Evolutionary conservation across 257 asterid genomes (phyloP), one percentile per base, ranked within the genome.

Genomic region (Nemophila menziesii): DNA sequence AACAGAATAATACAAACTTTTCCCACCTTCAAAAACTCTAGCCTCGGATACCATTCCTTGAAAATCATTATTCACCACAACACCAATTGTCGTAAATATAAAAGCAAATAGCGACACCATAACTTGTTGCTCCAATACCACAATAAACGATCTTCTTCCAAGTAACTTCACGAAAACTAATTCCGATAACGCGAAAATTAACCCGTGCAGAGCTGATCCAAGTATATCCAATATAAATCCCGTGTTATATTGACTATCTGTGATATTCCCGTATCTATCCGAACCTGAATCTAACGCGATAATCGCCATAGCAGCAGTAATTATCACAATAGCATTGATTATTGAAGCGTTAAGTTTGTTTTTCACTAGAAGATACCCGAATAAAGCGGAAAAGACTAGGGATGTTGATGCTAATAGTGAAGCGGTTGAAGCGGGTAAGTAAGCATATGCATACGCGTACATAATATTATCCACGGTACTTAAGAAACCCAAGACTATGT

Each of bases 361-460:
- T 48, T 77, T 77, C 62, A 79, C 94, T 0, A 87, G 58, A 6
- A 82, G 65, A 48, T 68, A 87, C 1, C 97, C 94, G 11, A 87
- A 87, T 22, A 87, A 56, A 1, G 94, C 67, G 0, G 93, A 74
- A 39, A 87, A 87, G 17, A 79, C 76, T 50, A 87, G 64, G 16
- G 85, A 66, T 1, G 89, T 62, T 2, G 97, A 77, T 43, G 94
- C 93, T 43, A 87, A 21, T 12, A 87, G 81, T 42, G 97, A 72
- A 39, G 97, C 97, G 0, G 97, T 87, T 3, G 97, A 87, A 18
- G 97, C 94, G 0, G 97, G 97, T 33, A 87, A 45, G 54, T 87
- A 79, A 0, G 97, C 97, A 1, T 87, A 82, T 16, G 93, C 97
- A 22, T 87, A 87, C 2, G 97, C 94, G 22, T 82, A 87, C 93